Conservation (phyloP, 306 rosid genomes). For the Crotalaria pallida region DNA sequence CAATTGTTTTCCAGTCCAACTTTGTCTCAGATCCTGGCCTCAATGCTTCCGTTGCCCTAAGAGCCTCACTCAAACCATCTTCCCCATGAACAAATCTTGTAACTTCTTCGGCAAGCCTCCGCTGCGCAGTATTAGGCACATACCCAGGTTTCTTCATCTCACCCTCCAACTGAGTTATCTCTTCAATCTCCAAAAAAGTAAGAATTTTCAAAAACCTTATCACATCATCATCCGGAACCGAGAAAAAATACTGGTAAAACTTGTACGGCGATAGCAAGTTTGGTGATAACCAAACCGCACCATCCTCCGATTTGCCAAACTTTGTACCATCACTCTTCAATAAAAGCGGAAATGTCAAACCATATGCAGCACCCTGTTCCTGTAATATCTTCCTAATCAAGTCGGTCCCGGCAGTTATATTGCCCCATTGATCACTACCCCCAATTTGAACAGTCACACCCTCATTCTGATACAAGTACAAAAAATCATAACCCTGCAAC, state of each 20-base stretch:
- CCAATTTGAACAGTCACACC: constrained; percentile 90
- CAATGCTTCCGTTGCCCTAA: constrained; percentile 82
- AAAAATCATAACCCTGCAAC: constrained; percentile 89
- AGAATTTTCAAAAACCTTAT: constrained; percentile 70
- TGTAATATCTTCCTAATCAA: constrained; percentile 69
- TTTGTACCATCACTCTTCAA: constrained; percentile 89
- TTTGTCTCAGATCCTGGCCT: constrained; percentile 84
- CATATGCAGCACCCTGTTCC: constrained; percentile 65
- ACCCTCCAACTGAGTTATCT: constrained; percentile 53
- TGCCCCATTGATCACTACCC: constrained; percentile 98
- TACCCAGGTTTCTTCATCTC: constrained; percentile 58
- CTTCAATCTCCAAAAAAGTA: constrained; percentile 68
- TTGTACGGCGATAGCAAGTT: constrained; percentile 66
- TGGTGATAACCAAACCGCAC: constrained; percentile 83
- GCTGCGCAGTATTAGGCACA: constrained; percentile 67
- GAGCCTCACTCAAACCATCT: constrained; percentile 77
- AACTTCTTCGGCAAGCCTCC: constrained; percentile 87
- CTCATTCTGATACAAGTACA: constrained; percentile 60
- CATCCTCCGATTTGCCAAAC: constrained; percentile 92
- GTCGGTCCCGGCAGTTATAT: constrained; percentile 93
- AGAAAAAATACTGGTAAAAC: constrained; percentile 86
- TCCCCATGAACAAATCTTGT: constrained; percentile 83
- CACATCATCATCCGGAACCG: constrained; percentile 79
- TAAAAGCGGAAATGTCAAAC: constrained; percentile 85
- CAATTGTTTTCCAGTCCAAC: constrained; percentile 81